A percentile compares a stretch with the other conserved stretches of the same genome.
These are phyloP conservation scores for Cladobotryum protrusum DNA, from an alignment of 2,329 filamentous ascomycete genomes.

Conservation along the genomic window DNA sequence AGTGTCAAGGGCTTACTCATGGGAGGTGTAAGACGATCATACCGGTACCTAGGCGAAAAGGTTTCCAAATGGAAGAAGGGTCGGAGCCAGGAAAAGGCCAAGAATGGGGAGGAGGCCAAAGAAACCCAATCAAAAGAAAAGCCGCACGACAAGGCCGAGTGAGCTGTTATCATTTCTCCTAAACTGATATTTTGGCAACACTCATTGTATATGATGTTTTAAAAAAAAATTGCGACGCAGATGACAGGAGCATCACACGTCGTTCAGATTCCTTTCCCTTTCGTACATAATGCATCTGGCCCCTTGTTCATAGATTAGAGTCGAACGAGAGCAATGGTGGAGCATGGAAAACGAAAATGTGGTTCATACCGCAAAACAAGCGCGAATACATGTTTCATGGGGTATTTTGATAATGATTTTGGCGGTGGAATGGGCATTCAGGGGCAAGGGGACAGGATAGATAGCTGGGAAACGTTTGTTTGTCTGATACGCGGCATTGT, in stretches of 20 bases:
- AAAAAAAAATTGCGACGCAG: not conserved
- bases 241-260: not conserved
- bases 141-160: not conserved
- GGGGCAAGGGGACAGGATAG: no score
- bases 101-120: conserved; percentile 18
- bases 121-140: conserved; percentile 9
- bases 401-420: no score
- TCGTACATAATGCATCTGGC: not conserved
- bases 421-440: no score
- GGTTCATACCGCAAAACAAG: no score
- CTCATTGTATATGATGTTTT: not conserved
- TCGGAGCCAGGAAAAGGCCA: conserved; percentile 20
- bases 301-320: no score
- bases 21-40: conserved; percentile 62
- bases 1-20: conserved; percentile 80
- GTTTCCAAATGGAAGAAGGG: conserved; percentile 55
- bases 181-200: not conserved
- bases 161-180: not conserved
- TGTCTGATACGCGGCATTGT: no score
- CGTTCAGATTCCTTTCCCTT: not conserved
- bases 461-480: no score
- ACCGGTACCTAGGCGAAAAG: conserved; percentile 80
- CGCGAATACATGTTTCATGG: no score
- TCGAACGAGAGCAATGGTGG: no score
- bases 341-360: no score